Conservation (phyloP, 768 basidiomycete species). For the Trametes villosa region DNA sequence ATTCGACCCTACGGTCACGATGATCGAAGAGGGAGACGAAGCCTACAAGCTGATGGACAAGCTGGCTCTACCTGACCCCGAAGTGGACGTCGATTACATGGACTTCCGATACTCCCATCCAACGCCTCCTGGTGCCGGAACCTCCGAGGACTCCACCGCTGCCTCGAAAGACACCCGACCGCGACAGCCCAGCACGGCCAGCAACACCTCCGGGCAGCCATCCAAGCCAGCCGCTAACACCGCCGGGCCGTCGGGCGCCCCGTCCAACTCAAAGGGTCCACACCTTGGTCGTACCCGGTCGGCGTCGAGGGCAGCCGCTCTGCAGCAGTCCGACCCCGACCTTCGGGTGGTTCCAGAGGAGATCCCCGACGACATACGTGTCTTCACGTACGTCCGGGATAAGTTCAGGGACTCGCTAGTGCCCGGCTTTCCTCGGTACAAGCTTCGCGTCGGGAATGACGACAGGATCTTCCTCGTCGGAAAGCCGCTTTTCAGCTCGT, state of each 20-base stretch:
- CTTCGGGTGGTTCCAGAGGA: background rate
- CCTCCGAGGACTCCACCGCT: background rate
- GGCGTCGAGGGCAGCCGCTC: background rate
- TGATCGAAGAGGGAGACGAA: background rate
- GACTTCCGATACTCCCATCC: no score
- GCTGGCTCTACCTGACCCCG: background rate
- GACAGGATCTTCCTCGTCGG: conserved; percentile 1
- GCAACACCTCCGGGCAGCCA: no score
- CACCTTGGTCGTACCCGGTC: no score
- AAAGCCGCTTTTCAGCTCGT: background rate
- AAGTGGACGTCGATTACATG: background rate
- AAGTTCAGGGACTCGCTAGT: background rate
- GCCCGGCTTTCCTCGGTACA: conserved; percentile 2
- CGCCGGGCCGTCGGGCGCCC: no score
- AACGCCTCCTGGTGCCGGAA: background rate
- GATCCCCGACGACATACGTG: background rate
- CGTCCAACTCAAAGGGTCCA: no score
- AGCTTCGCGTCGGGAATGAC: background rate
- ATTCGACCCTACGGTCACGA: background rate
- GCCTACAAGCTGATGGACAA: background rate
- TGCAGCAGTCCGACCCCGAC: background rate
- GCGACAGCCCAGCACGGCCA: no score
- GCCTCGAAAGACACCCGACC: background rate
- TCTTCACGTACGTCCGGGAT: conserved; percentile 7
- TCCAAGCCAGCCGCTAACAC: no score